Percentiles rank a stretch among this genome's conserved stretches.
These are phyloP conservation scores for Calophaca sinica DNA, from an alignment of 306 rosid genomes.

Conservation along the genomic window DNA sequence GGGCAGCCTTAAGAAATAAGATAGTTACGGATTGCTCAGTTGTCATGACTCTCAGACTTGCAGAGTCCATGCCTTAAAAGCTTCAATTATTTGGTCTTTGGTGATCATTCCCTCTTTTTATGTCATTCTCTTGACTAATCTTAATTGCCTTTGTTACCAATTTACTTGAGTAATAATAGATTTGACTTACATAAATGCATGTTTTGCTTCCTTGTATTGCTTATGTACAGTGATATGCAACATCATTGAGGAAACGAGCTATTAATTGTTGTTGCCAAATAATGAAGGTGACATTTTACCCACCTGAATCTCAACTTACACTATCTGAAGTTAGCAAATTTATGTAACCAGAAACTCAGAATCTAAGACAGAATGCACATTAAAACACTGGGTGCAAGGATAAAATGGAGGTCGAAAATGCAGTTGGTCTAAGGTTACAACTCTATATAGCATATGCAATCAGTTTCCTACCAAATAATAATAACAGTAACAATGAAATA, in stretches of 20 bases:
- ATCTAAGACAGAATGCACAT: slow-evolving; percentile 30
- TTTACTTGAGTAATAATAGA: slow-evolving; percentile 22
- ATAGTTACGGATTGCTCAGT: background rate
- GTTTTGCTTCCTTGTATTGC: slow-evolving; percentile 10
- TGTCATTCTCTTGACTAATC: slow-evolving; percentile 21
- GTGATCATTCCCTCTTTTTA: slow-evolving; percentile 19
- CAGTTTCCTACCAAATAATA: slow-evolving; percentile 30
- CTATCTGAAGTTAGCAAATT: slow-evolving; percentile 16
- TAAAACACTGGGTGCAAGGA: slow-evolving; percentile 7
- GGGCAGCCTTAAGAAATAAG: slow-evolving; percentile 1
- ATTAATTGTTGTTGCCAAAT: slow-evolving; percentile 15
- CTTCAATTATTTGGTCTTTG: slow-evolving; percentile 14
- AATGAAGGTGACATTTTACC: slow-evolving; percentile 18
- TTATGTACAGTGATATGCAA: slow-evolving; percentile 5
- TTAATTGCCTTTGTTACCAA: background rate
- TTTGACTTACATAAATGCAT: slow-evolving; percentile 20
- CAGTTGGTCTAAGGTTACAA: slow-evolving; percentile 8
- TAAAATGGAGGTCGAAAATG: background rate
- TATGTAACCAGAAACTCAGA: slow-evolving; percentile 23
- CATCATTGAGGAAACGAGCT: slow-evolving; percentile 13
- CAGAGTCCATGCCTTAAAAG: slow-evolving; percentile 5
- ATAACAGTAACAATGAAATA: background rate
- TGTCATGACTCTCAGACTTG: slow-evolving; percentile 3
- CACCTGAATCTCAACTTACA: slow-evolving; percentile 16
- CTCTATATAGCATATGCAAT: slow-evolving; percentile 6